Base-by-base conservation (phyloP, 2,329 filamentous ascomycete species). In the Diaporthe nobilis region DNA sequence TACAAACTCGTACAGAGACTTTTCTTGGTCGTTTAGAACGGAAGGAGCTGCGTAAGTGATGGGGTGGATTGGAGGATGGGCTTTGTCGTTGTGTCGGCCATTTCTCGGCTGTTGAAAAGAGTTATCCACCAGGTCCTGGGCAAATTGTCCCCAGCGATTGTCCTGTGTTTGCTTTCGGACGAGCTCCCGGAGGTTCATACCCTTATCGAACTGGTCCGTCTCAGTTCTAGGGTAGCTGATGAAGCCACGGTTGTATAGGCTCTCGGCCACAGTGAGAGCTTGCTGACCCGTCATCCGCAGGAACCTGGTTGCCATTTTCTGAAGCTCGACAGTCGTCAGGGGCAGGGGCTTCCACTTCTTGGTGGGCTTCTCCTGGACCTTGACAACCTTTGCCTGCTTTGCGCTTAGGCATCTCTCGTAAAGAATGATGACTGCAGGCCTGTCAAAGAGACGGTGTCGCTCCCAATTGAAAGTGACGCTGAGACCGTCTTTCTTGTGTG, bases 171-270 rank as follows among this genome's bases (percentile, higher is more conserved):
- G 97, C 81, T 97, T 98, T 80, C 94, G 91, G 25, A 98, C 90
- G 12, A 99, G 87, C 31, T 89, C 90, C 77, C 90, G 91, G 28
- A 99, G 88, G 82, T 98, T 93, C 87, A 98, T 98, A 6, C 90
- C 96, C 80, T 91, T 92, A 81, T 98, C 96, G 81, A 98, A 99
- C 44, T 96, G 94, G 83, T 99, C 97, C 0, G 97, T 99, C 84
- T 99, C 97, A 0, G 97, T 99, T 84, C 97, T 92, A 1, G 97
- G 97, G 84, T 99, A 99, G 84, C 96, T 98, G 84, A 99, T 98
- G 85, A 96, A 98, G 0, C 97, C 97, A 83, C 94, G 95, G 65
- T 95, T 96, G 86, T 99, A 99, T 2, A 99, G 90, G 7, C 88
- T 87, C 84, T 99, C 97, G 6, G 97, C 97, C 34, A 93, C 88